Evolutionary conservation across 2,329 filamentous ascomycete genomes (phyloP).

Genomic region (Fusarium mangiferae): DNA sequence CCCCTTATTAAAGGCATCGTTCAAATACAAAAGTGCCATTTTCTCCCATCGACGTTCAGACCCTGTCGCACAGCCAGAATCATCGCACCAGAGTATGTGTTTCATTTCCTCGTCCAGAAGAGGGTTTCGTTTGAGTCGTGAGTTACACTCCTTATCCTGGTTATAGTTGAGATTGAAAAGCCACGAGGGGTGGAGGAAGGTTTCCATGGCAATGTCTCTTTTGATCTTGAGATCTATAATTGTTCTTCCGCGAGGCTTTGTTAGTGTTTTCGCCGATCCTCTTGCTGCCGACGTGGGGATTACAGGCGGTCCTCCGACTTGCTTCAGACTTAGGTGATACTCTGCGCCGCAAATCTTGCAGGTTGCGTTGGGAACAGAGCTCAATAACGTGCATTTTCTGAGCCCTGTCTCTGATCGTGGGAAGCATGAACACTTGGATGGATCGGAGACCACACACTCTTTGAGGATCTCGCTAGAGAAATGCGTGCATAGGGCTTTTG

Average conservation of each 20-base stretch:
- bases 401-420: neutral
- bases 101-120: neutral
- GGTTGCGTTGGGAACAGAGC: neutral
- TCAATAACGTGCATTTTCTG: neutral
- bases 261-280: neutral
- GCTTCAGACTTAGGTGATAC: neutral
- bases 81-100: conserved; percentile 2
- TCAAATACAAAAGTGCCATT: conserved; percentile 1
- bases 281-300: neutral
- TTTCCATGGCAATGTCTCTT: neutral
- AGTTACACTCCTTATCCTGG: neutral
- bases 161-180: conserved; percentile 2
- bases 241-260: neutral
- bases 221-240: neutral
- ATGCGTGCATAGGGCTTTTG: neutral
- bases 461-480: neutral
- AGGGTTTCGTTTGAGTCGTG: neutral
- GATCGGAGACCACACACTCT: neutral
- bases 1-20: neutral
- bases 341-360: neutral
- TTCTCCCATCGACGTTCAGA: neutral
- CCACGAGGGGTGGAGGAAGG: neutral
- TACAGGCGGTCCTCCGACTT: neutral
- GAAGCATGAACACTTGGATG: neutral
- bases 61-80: neutral